phyloP scores from a whole-genome alignment of 164 flowering plant genomes.

The Warburgia ugandensis region DNA sequence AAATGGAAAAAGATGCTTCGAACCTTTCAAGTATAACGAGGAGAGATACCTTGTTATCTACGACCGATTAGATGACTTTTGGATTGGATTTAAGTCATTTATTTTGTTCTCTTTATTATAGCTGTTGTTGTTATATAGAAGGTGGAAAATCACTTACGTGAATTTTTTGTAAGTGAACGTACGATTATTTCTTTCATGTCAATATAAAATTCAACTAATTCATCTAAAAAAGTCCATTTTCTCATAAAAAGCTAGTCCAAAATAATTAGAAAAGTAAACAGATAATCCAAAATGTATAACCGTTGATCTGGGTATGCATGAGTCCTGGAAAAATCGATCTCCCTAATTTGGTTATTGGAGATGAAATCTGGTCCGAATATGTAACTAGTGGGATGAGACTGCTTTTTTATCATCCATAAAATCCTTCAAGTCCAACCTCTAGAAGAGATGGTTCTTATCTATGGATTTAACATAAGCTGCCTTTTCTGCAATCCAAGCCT shows the following conservation, averaged over 20 bases:
- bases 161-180: not conserved
- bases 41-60: too few species aligned
- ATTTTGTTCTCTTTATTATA: too few species aligned
- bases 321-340: slow-evolving; percentile 40
- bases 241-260: too few species aligned
- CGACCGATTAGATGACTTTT: too few species aligned
- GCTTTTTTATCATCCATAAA: slow-evolving; percentile 32
- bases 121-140: not conserved
- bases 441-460: slow-evolving; percentile 36
- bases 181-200: not conserved
- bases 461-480: slow-evolving; percentile 43
- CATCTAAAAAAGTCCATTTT: not conserved
- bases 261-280: too few species aligned
- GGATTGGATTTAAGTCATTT: too few species aligned
- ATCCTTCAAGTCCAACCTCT: slow-evolving; percentile 54
- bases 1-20: too few species aligned
- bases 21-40: too few species aligned
- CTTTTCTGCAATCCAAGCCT: slow-evolving; percentile 28
- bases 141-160: not conserved
- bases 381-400: slow-evolving; percentile 21
- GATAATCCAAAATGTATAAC: too few species aligned
- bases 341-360: slow-evolving; percentile 30
- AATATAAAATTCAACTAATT: not conserved
- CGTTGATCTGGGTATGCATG: slow-evolving; percentile 43
- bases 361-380: slow-evolving; percentile 39